Conservation (phyloP, 2,329 filamentous ascomycete species). For the Dissoconium aciculare region DNA sequence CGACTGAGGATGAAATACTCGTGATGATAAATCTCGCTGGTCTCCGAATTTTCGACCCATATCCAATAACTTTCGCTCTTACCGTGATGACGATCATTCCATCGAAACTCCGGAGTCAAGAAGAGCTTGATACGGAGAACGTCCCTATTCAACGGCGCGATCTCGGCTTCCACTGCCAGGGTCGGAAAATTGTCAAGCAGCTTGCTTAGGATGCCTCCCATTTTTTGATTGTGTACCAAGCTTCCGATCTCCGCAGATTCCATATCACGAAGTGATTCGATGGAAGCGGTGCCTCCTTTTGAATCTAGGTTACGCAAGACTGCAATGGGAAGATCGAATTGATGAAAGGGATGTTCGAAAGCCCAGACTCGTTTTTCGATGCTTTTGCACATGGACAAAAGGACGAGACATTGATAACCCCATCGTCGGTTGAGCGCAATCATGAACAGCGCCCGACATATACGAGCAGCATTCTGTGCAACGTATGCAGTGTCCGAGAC, state of each 20-base stretch:
- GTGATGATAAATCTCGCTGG: constrained; percentile 92
- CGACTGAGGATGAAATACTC: constrained; percentile 90
- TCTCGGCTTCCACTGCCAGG: constrained; percentile 77
- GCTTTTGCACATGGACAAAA: constrained; percentile 85
- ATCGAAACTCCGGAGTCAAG: constrained; percentile 77
- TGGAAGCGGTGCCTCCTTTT: constrained; percentile 56
- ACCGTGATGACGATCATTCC: constrained; percentile 89
- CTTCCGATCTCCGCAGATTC: constrained; percentile 77
- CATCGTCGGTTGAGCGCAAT: constrained; percentile 88
- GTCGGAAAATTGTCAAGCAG: constrained; percentile 87
- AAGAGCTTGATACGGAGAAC: constrained; percentile 81
- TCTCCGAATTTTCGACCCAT: constrained; percentile 98
- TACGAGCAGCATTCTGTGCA: constrained; percentile 85
- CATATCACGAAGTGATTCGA: constrained; percentile 85
- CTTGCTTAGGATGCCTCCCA: constrained; percentile 67
- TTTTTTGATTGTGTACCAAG: constrained; percentile 78
- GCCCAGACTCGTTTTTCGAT: constrained; percentile 95
- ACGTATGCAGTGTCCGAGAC: constrained; percentile 88
- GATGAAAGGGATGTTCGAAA: constrained; percentile 84
- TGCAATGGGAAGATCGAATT: constrained; percentile 78
- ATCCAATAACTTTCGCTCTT: constrained; percentile 95
- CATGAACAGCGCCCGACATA: constrained; percentile 92
- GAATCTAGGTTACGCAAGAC: constrained; percentile 72
- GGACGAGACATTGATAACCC: constrained; percentile 86
- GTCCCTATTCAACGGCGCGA: constrained; percentile 86